Conservation (phyloP, 2,329 filamentous ascomycete genomes). For the Graphilbum sp. region DNA sequence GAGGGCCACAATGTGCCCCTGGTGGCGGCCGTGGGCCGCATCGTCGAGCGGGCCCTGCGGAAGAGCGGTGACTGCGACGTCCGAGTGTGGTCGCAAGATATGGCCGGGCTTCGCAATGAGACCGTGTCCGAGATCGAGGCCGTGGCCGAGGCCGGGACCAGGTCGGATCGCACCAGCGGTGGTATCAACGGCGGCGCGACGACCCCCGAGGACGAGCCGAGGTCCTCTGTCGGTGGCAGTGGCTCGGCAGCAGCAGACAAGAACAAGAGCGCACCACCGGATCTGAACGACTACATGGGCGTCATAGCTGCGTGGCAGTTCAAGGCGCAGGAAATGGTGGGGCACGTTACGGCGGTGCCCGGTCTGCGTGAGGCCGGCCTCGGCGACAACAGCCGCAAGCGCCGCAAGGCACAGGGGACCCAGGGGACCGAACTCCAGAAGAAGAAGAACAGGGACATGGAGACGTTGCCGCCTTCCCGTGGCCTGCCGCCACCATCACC, state of each 20-base stretch:
- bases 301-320: constrained; percentile 60
- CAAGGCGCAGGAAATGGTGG: constrained; percentile 53
- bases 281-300: constrained; percentile 45
- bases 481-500: background rate
- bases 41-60: constrained; percentile 47
- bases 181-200: background rate
- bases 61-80: constrained; percentile 28
- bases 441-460: no score
- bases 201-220: background rate
- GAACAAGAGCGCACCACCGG: background rate
- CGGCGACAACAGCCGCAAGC: background rate
- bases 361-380: background rate
- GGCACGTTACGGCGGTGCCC: constrained; percentile 22
- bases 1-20: constrained; percentile 52
- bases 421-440: no score
- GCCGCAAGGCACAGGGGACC: no score
- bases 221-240: background rate
- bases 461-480: background rate
- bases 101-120: no score
- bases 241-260: no score
- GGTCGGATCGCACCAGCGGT: background rate
- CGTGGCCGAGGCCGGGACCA: constrained; percentile 15
- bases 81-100: constrained; percentile 24
- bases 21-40: constrained; percentile 39
- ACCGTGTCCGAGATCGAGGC: constrained; percentile 11